A percentile compares a stretch with the other conserved stretches of the same genome.
Evolutionary conservation across 805 yeast species (phyloP).

Genomic region (Metschnikowia lunata): DNA sequence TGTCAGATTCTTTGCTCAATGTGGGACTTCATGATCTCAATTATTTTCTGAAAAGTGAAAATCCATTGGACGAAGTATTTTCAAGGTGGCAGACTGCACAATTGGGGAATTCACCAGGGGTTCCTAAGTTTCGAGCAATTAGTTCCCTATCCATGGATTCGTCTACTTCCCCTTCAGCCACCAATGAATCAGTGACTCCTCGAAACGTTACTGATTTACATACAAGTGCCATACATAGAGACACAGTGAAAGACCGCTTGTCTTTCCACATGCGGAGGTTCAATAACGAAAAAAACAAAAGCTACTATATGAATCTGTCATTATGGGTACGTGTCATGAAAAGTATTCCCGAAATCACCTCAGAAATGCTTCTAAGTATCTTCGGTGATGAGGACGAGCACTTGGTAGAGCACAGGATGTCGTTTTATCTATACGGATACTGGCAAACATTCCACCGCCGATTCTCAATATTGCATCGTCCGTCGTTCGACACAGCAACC

Average conservation of each 20-base stretch:
- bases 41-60: constrained; percentile 32
- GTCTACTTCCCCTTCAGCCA: constrained; percentile 31
- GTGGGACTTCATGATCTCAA: constrained; percentile 35
- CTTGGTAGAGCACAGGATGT: constrained; percentile 28
- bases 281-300: constrained; percentile 28
- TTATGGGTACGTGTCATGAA: constrained; percentile 32
- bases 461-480: constrained; percentile 54
- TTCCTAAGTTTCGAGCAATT: not conserved
- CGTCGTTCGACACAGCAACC: constrained; percentile 48
- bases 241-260: constrained; percentile 7
- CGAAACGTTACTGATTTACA: constrained; percentile 12
- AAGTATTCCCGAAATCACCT: constrained; percentile 26
- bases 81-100: constrained; percentile 10
- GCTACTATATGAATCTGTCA: constrained; percentile 35
- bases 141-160: constrained; percentile 20
- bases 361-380: constrained; percentile 24
- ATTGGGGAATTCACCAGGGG: constrained; percentile 1
- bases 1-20: constrained; percentile 10
- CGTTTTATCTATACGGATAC: constrained; percentile 38
- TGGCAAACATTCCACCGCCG: constrained; percentile 61
- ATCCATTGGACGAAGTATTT: constrained; percentile 38
- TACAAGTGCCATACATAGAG: constrained; percentile 5
- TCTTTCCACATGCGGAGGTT: constrained; percentile 18
- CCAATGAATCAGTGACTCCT: constrained; percentile 22
- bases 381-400: constrained; percentile 16